A percentile compares a stretch with the other conserved stretches of the same genome.
These are phyloP conservation scores for Hypoxylon rickii DNA, from an alignment of 495 filamentous ascomycete species.

Conservation along the genomic window DNA sequence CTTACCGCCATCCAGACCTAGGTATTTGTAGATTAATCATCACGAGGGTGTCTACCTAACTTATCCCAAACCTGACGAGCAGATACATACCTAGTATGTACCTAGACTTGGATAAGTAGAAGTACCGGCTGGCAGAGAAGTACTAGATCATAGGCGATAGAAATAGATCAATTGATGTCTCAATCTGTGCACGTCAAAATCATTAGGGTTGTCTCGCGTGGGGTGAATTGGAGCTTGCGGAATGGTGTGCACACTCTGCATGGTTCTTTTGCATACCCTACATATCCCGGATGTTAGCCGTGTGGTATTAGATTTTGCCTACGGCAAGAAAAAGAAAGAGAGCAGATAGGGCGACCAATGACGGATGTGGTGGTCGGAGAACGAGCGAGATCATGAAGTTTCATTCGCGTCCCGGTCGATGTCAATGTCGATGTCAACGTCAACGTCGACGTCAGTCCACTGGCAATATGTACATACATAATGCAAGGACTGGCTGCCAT, in stretches of 20 bases:
- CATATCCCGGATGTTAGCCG: constrained; percentile 4
- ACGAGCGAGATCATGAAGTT: constrained; percentile 11
- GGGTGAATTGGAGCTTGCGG: constrained; percentile 24
- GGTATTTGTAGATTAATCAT: neutral
- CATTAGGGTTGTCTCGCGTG: neutral
- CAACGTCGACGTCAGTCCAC: too few species aligned
- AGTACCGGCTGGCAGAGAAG: too few species aligned
- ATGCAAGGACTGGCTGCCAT: constrained; percentile 4
- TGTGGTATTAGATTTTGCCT: constrained; percentile 14
- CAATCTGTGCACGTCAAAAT: too few species aligned
- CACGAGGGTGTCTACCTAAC: constrained; percentile 24
- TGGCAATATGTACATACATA: neutral
- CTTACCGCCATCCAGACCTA: constrained; percentile 13
- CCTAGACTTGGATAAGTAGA: too few species aligned
- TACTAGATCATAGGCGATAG: too few species aligned
- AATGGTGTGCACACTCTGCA: constrained; percentile 15
- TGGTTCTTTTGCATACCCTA: constrained; percentile 18
- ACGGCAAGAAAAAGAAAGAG: constrained; percentile 14
- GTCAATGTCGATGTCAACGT: constrained; percentile 8
- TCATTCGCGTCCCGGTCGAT: constrained; percentile 11
- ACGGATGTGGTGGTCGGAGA: constrained; percentile 3
- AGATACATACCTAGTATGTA: neutral
- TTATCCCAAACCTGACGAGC: constrained; percentile 17
- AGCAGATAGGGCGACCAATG: constrained; percentile 34
- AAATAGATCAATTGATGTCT: too few species aligned